Evolutionary conservation across 2,329 filamentous ascomycete genomes (phyloP), one percentile per base, ranked within the genome.

Genomic region (Fusarium newnesense): DNA sequence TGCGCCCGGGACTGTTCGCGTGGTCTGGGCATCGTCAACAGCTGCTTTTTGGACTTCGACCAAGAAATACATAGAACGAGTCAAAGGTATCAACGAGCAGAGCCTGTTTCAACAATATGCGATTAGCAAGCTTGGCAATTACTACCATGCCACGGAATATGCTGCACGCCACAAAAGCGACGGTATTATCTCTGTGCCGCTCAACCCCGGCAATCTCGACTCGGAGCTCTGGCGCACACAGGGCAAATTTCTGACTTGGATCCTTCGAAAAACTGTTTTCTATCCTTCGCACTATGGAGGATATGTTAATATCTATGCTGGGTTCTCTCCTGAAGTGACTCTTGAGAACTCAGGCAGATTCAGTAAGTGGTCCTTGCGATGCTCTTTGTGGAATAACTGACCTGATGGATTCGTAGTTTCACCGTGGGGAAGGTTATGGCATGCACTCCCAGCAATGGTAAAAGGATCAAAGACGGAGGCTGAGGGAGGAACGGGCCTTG

Each of bases 291-390:
- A 81, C 16, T 76, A 81, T 34, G 87, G 86, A 0, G 86, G 85
- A 0, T 87, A 87, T 73, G 86, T 86, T 0, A 82, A 85, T 65
- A 72, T 88, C 2, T 89, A 83, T 65, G 82, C 85, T 1, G 86
- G 81, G 0, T 78, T 86, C 43, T 85, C 85, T 0, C 82, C 83
- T 0, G 81, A 86, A 0, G 78, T 87, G 7, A 85, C 81, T 0
- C 43, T 81, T 3, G 83, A 77, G 11, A 64, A 73, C 4, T 68
- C 62, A 7, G 76, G 76, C 0, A 36, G 42, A 18, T 77, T 64
- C 30, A 59, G 75, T 77, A 49, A 61, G 70, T 65, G 4, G 8
- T 12, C 19, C 6, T 5, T 0, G 2, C 7, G 6, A 52, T 32
- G 7, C 28, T 36, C 19, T 6, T 12, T 15, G 7, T 26, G 7